Evolutionary conservation across 257 asterid genomes (phyloP).

Genomic region (Lavandula angustifolia): DNA sequence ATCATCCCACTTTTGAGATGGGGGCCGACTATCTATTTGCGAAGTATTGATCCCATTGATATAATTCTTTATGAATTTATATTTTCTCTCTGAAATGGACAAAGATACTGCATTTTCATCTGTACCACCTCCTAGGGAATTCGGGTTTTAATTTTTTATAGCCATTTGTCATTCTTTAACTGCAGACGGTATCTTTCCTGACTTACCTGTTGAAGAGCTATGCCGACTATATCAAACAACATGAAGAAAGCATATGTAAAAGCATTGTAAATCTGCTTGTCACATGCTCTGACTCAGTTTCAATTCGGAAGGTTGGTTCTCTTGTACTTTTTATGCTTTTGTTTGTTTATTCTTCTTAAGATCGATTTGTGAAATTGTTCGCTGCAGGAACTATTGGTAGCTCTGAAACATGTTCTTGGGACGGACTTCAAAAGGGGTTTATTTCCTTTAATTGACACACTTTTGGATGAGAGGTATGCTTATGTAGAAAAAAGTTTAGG

Average conservation of each 20-base stretch:
- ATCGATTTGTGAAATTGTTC: constrained; percentile 34
- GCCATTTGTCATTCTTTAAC: constrained; percentile 25
- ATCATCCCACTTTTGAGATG: not conserved
- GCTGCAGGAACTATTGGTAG: constrained; percentile 92
- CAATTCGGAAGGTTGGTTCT: constrained; percentile 79
- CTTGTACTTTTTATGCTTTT: constrained; percentile 27
- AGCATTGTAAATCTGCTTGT: constrained; percentile 98
- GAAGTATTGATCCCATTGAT: not conserved
- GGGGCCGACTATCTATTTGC: constrained; percentile 1
- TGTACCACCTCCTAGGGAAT: constrained; percentile 10
- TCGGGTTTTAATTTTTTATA: constrained; percentile 2
- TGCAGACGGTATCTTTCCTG: constrained; percentile 97
- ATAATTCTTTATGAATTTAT: not conserved
- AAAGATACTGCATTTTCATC: not conserved
- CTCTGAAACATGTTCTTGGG: constrained; percentile 96
- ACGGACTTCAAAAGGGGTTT: constrained; percentile 98
- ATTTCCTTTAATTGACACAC: constrained; percentile 92
- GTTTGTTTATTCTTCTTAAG: constrained; percentile 29
- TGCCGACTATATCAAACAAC: constrained; percentile 90
- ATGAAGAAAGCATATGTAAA: constrained; percentile 96
- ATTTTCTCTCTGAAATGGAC: not conserved
- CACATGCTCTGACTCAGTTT: constrained; percentile 97
- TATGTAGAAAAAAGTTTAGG: constrained; percentile 22
- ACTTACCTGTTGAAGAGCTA: constrained; percentile 95
- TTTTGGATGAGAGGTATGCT: constrained; percentile 92